phyloP scores from a whole-genome alignment of 345 rosid genomes.

The Eucalyptus tenuipes region DNA sequence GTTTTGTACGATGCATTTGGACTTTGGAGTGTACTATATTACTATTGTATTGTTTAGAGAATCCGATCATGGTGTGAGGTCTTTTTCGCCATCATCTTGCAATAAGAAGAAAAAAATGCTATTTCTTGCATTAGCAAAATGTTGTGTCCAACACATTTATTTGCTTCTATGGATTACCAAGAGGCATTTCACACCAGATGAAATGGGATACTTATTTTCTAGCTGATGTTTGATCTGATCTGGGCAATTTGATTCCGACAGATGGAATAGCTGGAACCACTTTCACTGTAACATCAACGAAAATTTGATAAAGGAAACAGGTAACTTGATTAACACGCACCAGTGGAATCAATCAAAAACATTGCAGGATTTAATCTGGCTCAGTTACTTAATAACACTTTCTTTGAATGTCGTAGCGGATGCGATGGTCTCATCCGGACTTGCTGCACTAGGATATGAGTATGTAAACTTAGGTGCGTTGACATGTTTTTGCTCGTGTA shows the following conservation, averaged over 20 bases:
- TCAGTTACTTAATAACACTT: neutral
- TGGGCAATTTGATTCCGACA: neutral
- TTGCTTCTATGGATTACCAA: no score
- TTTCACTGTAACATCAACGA: conserved; percentile 32
- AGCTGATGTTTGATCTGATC: neutral
- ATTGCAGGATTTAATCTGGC: neutral
- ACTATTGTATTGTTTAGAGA: neutral
- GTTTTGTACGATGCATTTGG: neutral
- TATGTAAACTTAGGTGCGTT: conserved; percentile 25
- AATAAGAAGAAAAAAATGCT: neutral
- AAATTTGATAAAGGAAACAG: conserved; percentile 31
- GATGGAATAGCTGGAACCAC: conserved; percentile 63
- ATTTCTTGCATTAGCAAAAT: neutral
- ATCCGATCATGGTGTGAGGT: neutral
- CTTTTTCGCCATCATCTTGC: neutral
- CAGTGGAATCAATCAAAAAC: neutral
- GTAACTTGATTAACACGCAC: neutral
- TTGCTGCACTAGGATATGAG: conserved; percentile 19
- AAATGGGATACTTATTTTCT: neutral
- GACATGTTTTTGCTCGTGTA: neutral
- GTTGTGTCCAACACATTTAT: no score
- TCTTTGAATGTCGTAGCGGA: conserved; percentile 12
- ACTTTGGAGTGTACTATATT: neutral
- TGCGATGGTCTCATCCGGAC: conserved; percentile 41
- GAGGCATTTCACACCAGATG: neutral